Evolutionary conservation across 1,284 basidiomycete species (phyloP).

Genomic region (Hypsizygus ulmarius): DNA sequence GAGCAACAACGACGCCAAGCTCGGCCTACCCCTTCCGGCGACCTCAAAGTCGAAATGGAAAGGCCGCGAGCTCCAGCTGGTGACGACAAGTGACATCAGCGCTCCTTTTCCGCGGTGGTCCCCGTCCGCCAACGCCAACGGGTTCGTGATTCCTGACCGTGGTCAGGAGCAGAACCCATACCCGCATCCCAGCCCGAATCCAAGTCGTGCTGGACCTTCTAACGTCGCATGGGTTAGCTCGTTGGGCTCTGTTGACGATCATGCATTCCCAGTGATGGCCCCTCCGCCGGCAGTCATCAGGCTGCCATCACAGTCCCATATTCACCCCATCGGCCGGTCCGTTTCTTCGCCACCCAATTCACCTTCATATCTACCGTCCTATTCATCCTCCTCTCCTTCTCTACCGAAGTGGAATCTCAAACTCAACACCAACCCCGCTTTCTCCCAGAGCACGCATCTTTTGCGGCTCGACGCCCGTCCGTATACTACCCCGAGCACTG

Average conservation of each 20-base stretch:
- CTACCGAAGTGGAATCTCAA: conserved; percentile 17
- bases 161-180: conserved; percentile 16
- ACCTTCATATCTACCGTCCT: conserved; percentile 14
- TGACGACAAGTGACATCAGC: conserved; percentile 28
- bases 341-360: conserved; percentile 25
- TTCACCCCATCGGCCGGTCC: conserved; percentile 24
- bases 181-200: conserved; percentile 14
- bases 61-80: conserved; percentile 15
- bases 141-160: conserved; percentile 21
- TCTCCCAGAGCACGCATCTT: conserved; percentile 33
- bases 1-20: conserved; percentile 15
- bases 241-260: conserved; percentile 12
- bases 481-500: conserved; percentile 18
- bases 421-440: conserved; percentile 23
- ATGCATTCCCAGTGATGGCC: conserved; percentile 7
- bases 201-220: conserved; percentile 28
- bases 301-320: conserved; percentile 15
- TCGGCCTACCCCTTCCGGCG: conserved; percentile 27
- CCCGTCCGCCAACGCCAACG: conserved; percentile 30
- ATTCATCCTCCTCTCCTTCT: conserved; percentile 24
- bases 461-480: conserved; percentile 29
- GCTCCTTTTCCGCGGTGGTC: conserved; percentile 31
- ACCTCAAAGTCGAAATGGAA: conserved; percentile 22
- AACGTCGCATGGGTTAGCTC: conserved; percentile 37
- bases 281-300: conserved; percentile 19